Base-by-base conservation (phyloP, 129 eudicot species). In the Flaveria sonorensis region DNA sequence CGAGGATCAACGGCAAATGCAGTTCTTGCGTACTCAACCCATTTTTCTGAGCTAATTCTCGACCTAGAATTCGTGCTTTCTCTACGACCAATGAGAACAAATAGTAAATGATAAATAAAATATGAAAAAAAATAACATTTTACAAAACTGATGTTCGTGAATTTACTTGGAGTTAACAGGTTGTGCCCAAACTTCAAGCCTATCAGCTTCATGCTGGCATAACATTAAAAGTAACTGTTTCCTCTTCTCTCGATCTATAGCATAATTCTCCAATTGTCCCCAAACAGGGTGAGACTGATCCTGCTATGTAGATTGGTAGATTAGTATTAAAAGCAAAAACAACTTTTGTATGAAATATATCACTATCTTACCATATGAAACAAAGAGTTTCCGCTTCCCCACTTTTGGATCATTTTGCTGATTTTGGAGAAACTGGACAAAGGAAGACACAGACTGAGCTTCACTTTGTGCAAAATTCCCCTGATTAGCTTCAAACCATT, bases 181-280 rank as follows among this genome's bases (percentile, higher is more conserved):
- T 50, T 91, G 94, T 21, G 99, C 97, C 99, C 99, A 94, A 74
- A 94, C 97, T 60, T 94, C 99, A 68, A 94, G 99, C 76, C 99
- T 87, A 62, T 94, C 97, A 79, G 97, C 96, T 77, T 94, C 99
- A 73, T 89, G 92, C 78, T 94, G 97, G 85, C 99, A 91, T 72
- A 94, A 80, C 99, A 94, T 91, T 80, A 91, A 73, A 70, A 91
- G 97, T 40, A 94, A 81, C 80, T 89, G 99, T 85, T 86, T 91
- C 88, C 99, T 81, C 83, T 89, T 94, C 71, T 94, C 99, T 77
- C 96, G 82, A 66, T 92, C 97, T 69, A 74, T 81, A 61, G 83
- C 82, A 73, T 89, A 89, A 82, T 88, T 91, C 80, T 89, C 97
- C 92, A 91, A 83, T 63, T 76, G 87, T 70, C 99, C 99, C 99